These are phyloP conservation scores for Podaxis sp. DNA, from an alignment of 768 basidiomycete species.

Conservation along the genomic window DNA sequence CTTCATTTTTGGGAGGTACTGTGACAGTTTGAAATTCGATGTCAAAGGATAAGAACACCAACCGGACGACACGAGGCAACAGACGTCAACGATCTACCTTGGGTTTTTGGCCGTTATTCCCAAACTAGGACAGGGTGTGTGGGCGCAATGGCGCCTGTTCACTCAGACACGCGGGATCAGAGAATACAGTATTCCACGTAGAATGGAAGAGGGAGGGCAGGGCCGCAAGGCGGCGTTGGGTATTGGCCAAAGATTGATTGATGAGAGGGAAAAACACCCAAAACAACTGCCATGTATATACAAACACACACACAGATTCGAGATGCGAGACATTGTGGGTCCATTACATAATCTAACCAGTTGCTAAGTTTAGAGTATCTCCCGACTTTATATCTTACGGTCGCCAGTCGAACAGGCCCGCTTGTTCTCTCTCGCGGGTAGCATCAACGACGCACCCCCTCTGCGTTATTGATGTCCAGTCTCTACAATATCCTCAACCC, in stretches of 20 bases:
- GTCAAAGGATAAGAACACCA: not conserved
- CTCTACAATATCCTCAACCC: constrained; percentile 60
- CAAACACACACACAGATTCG: constrained; percentile 13
- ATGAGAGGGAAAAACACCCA: constrained; percentile 8
- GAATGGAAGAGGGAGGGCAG: not conserved
- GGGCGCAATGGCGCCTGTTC: not conserved
- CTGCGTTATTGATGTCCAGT: constrained; percentile 46
- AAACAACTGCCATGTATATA: constrained; percentile 13
- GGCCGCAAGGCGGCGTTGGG: not conserved
- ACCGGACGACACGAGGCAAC: not conserved
- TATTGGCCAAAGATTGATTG: not conserved
- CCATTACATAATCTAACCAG: constrained; percentile 14
- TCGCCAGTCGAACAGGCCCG: constrained; percentile 6
- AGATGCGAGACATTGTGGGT: constrained; percentile 16
- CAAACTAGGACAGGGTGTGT: not conserved
- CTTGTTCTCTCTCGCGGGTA: constrained; percentile 24
- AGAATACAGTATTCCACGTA: not conserved
- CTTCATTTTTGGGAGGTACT: not conserved
- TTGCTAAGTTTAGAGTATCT: constrained; percentile 15
- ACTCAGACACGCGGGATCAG: not conserved
- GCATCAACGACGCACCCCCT: constrained; percentile 19
- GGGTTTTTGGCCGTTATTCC: not conserved
- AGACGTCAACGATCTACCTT: constrained; percentile 3
- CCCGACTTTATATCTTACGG: constrained; percentile 14
- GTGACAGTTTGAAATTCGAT: constrained; percentile 11